Percentiles rank a stretch among this genome's conserved stretches.
phyloP scores from a whole-genome alignment of 1,284 basidiomycete genomes.

The Marasmius fiardii region DNA sequence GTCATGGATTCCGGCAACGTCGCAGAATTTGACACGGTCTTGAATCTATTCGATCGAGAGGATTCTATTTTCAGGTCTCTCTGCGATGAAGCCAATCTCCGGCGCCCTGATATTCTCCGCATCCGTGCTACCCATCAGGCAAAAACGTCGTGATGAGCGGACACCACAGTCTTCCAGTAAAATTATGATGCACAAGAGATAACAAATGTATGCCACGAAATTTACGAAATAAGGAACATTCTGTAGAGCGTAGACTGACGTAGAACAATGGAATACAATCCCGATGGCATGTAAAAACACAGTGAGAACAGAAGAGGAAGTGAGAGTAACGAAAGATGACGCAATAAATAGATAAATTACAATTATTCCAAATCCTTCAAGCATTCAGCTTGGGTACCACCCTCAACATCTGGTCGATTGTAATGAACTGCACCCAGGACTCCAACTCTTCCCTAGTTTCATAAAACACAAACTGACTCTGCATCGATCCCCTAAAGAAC shows the following conservation, averaged over 20 bases:
- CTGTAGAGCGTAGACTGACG: too few species aligned
- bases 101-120: constrained; percentile 47
- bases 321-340: neutral
- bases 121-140: constrained; percentile 26
- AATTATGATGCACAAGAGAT: too few species aligned
- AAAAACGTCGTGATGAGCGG: neutral
- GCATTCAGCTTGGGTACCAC: constrained; percentile 70
- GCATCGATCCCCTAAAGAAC: constrained; percentile 64
- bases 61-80: constrained; percentile 75
- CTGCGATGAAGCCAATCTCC: constrained; percentile 70
- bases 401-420: constrained; percentile 74
- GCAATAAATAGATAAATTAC: neutral
- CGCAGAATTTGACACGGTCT: constrained; percentile 77
- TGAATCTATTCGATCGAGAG: constrained; percentile 66
- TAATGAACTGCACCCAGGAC: constrained; percentile 78
- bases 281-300: neutral
- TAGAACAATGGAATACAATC: neutral
- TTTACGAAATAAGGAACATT: too few species aligned
- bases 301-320: neutral
- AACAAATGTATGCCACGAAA: too few species aligned
- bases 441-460: constrained; percentile 61
- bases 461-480: constrained; percentile 70
- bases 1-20: constrained; percentile 72
- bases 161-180: too few species aligned
- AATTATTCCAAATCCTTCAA: neutral